A percentile compares a stretch with the other conserved stretches of the same genome.
Conservation (phyloP, 805 yeast genomes). For the Jamesozyma gamospora region DNA sequence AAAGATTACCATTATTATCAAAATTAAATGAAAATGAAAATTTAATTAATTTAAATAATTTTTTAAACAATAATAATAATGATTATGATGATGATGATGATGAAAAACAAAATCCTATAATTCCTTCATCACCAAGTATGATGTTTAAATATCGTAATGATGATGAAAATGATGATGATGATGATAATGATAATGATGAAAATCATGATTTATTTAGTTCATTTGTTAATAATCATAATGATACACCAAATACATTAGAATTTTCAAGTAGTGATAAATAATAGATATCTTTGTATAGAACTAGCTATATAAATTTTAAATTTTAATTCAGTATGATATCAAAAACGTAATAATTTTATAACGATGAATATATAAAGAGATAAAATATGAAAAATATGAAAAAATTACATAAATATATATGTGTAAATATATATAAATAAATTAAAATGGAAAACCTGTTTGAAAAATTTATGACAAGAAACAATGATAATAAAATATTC, state of each 20-base stretch:
- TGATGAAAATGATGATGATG: constrained; percentile 11
- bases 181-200: constrained; percentile 4
- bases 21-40: background rate
- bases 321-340: no score
- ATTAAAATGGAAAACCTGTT: no score
- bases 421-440: no score
- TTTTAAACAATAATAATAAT: background rate
- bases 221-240: constrained; percentile 7
- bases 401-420: no score
- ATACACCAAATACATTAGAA: constrained; percentile 16
- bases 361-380: no score
- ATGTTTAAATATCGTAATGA: constrained; percentile 18
- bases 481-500: no score
- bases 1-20: constrained; percentile 20
- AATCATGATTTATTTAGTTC: constrained; percentile 7
- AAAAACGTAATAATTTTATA: no score
- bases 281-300: no score
- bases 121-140: constrained; percentile 28
- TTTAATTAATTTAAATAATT: background rate
- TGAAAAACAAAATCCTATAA: constrained; percentile 18
- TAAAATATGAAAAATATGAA: no score
- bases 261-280: constrained; percentile 6
- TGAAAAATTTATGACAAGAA: no score
- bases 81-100: constrained; percentile 9
- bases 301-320: no score